A percentile compares a stretch with the other conserved stretches of the same genome.
phyloP scores from a whole-genome alignment of 257 asterid genomes.

The Penstemon davidsonii region DNA sequence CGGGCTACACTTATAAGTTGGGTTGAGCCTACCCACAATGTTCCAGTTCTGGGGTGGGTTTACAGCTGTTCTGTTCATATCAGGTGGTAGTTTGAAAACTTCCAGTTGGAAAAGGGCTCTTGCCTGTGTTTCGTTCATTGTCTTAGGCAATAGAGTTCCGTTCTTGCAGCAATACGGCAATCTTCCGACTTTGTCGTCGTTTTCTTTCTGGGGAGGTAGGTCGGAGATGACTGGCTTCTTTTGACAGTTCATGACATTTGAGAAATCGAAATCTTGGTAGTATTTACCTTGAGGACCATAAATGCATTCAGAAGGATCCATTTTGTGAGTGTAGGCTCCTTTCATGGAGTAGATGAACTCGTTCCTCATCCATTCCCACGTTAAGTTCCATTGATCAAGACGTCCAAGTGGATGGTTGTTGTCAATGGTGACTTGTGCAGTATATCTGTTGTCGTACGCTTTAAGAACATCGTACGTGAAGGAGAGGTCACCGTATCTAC shows the following conservation, averaged over 20 bases:
- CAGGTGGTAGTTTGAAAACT: conserved; percentile 63
- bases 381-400: conserved; percentile 72
- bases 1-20: conserved; percentile 56
- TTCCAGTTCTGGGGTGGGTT: conserved; percentile 60
- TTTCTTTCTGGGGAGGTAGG: conserved; percentile 46
- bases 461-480: conserved; percentile 50
- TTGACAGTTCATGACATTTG: conserved; percentile 47
- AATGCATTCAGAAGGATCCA: conserved; percentile 47
- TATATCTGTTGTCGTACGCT: conserved; percentile 47
- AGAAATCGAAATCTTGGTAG: conserved; percentile 52
- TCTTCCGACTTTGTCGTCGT: conserved; percentile 54
- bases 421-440: conserved; percentile 61
- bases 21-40: conserved; percentile 53
- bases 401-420: conserved; percentile 63
- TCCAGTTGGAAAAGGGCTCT: conserved; percentile 53
- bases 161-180: conserved; percentile 59
- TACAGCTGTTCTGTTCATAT: conserved; percentile 47
- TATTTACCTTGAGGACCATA: conserved; percentile 54
- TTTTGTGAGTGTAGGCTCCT: conserved; percentile 56
- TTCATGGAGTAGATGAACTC: conserved; percentile 56
- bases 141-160: conserved; percentile 50
- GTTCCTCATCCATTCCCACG: conserved; percentile 77
- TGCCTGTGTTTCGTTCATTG: conserved; percentile 55
- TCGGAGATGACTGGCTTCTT: conserved; percentile 55
- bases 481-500: conserved; percentile 49